Conservation (phyloP, 495 filamentous ascomycete species). For the Aspergillus haitiensis region DNA sequence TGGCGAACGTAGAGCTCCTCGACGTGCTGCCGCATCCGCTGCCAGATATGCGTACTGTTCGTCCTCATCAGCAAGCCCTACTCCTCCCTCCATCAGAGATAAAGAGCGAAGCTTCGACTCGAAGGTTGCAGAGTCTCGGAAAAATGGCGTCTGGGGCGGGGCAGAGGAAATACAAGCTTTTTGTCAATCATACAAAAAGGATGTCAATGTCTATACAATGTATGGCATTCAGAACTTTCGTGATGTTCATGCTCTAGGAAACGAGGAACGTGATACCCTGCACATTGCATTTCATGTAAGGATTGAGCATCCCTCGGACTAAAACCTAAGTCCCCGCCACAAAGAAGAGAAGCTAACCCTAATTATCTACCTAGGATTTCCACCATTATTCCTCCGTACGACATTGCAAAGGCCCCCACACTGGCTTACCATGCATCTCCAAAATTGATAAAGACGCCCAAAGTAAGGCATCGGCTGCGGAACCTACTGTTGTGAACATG, state of each 20-base stretch:
- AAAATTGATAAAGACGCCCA: conserved; percentile 24
- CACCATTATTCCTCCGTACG: conserved; percentile 78
- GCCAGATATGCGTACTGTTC: conserved; percentile 40
- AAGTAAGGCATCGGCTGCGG: conserved; percentile 16
- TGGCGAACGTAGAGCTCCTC: conserved; percentile 62
- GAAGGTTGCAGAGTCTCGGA: conserved; percentile 61
- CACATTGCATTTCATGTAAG: conserved; percentile 76
- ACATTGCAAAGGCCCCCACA: conserved; percentile 58
- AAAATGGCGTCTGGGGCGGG: conserved; percentile 66
- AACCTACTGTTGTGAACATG: conserved; percentile 23
- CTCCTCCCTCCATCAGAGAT: conserved; percentile 50
- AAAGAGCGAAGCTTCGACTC: conserved; percentile 63
- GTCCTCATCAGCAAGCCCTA: conserved; percentile 34
- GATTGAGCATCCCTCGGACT: conserved; percentile 4
- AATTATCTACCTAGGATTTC: conserved; percentile 40
- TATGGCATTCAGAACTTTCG: conserved; percentile 45
- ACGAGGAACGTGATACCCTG: conserved; percentile 43
- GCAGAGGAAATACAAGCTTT: conserved; percentile 74
- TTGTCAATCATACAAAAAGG: conserved; percentile 57
- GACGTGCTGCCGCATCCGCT: conserved; percentile 53
- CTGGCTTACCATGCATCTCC: conserved; percentile 51
- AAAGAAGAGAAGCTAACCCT: not conserved
- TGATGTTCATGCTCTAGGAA: conserved; percentile 48
- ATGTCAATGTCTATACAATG: conserved; percentile 65
- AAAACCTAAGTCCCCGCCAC: too few species aligned